A percentile compares a stretch with the other conserved stretches of the same genome.
Evolutionary conservation across 2,329 filamentous ascomycete species (phyloP).

Genomic region (Boeremia exigua): DNA sequence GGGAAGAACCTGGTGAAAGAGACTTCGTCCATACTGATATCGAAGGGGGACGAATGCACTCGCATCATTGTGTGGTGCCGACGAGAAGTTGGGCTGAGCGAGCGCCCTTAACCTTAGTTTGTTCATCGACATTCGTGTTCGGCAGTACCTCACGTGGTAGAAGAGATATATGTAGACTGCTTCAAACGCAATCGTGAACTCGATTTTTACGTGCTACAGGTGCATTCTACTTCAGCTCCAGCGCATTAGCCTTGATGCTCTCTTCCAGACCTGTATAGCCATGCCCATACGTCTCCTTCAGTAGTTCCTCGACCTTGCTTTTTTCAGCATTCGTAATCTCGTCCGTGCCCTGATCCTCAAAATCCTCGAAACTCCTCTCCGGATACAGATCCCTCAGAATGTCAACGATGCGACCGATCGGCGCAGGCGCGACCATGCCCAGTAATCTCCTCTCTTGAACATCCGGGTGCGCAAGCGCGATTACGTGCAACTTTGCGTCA

Average conservation of each 20-base stretch:
- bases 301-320: slow-evolving; percentile 32
- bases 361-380: slow-evolving; percentile 41
- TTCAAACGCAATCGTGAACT: too few relatives aligned
- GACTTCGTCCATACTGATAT: slow-evolving; percentile 13
- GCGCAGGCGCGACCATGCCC: slow-evolving; percentile 57
- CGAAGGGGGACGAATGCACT: slow-evolving; percentile 1
- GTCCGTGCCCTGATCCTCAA: slow-evolving; percentile 25
- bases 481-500: slow-evolving; percentile 59
- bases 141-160: neutral
- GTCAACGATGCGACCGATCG: slow-evolving; percentile 53
- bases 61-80: slow-evolving; percentile 15
- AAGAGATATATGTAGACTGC: too few relatives aligned
- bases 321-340: slow-evolving; percentile 23
- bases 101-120: neutral
- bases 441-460: slow-evolving; percentile 61
- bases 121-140: neutral
- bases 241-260: slow-evolving; percentile 21
- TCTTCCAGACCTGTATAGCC: slow-evolving; percentile 38
- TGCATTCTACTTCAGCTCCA: neutral
- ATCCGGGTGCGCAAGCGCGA: slow-evolving; percentile 55
- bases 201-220: too few relatives aligned
- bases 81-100: slow-evolving; percentile 17
- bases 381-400: slow-evolving; percentile 51
- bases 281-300: slow-evolving; percentile 36
- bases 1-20: slow-evolving; percentile 20